Base-by-base conservation (phyloP, 2,329 filamentous ascomycete genomes). In the Ceratocystis ficicola region DNA sequence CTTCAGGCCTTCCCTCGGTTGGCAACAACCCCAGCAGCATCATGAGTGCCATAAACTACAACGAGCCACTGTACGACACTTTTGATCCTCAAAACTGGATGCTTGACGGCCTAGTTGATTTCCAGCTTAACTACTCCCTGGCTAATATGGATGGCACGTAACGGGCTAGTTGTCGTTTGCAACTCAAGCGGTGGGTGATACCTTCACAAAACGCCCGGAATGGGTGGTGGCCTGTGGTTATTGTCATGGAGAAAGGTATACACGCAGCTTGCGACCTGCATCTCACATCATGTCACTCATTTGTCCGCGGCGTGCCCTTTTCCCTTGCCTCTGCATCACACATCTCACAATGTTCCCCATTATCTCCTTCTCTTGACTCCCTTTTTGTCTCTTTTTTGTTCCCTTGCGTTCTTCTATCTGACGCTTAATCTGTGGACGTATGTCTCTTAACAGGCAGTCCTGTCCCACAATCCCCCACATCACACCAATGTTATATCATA, bases 81-180 rank as follows among this genome's bases (percentile, higher is more conserved):
- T 96, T 95, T 72, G 91, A 96, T 75, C 90, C 92, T 0, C 81
- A 96, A 71, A 90, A 93, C 74, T 96, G 92, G 92, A 90, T 95
- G 79, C 78, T 96, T 68, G 92, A 96, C 74, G 89, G 89, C 15
- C 79, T 93, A 44, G 80, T 94, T 68, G 88, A 92, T 73, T 88
- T 93, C 73, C 89, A 89, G 69, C 91, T 87, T 72, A 81, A 79
- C 10, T 86, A 83, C 64, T 65, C 68, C 71, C 78, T 81, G 46
- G 76, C 77, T 66, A 78, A 80, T 22, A 57, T 57, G 52, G 52
- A 57, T 32, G 25, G 52, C 28, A 57, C 52, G 12, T 57, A 57
- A n/a, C 25, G n/a, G 3, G 22, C 28, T 32, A 28, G 52, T 25
- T 7, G 28, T 15, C 10, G 50, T 20, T 32, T 12, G 17, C 48